These are phyloP conservation scores for Rhodotorula diobovata DNA, from an alignment of 768 basidiomycete genomes.

Conservation along the genomic window DNA sequence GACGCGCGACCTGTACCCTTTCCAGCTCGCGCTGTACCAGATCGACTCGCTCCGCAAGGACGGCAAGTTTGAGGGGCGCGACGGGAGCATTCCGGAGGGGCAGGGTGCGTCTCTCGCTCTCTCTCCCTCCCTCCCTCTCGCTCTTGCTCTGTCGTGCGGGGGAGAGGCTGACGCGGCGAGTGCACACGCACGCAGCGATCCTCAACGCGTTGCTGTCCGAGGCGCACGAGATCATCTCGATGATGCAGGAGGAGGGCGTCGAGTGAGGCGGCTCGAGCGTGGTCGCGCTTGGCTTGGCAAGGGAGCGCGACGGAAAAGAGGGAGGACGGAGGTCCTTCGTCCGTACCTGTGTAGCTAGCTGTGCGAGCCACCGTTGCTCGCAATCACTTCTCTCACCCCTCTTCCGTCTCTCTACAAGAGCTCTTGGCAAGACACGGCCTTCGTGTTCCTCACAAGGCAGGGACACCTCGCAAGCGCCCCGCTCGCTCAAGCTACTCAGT, in stretches of 20 bases:
- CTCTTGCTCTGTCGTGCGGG: neutral
- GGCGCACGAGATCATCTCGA: slow-evolving; percentile 26
- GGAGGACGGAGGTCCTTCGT: neutral
- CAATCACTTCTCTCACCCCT: too few species aligned
- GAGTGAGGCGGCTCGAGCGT: neutral
- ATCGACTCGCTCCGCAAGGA: slow-evolving; percentile 90
- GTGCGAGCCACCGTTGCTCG: too few species aligned
- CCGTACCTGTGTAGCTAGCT: too few species aligned
- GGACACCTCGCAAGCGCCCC: too few species aligned
- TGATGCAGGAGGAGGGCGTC: slow-evolving; percentile 10
- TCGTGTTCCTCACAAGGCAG: too few species aligned
- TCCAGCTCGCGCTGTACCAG: slow-evolving; percentile 57
- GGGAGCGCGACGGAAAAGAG: neutral
- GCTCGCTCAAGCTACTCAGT: neutral
- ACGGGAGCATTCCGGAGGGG: slow-evolving; percentile 32
- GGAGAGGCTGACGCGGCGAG: neutral
- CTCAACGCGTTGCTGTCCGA: slow-evolving; percentile 31
- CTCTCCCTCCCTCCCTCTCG: neutral
- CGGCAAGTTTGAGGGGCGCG: slow-evolving; percentile 63
- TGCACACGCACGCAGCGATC: slow-evolving; percentile 1
- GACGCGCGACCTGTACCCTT: slow-evolving; percentile 41
- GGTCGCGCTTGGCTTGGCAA: neutral
- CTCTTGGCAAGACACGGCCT: too few species aligned
- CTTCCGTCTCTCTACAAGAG: too few species aligned
- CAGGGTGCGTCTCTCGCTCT: slow-evolving; percentile 2